A percentile compares a stretch with the other conserved stretches of the same genome.
Evolutionary conservation across 768 basidiomycete species (phyloP).

Genomic region (Brasilioporus rufonigricans): DNA sequence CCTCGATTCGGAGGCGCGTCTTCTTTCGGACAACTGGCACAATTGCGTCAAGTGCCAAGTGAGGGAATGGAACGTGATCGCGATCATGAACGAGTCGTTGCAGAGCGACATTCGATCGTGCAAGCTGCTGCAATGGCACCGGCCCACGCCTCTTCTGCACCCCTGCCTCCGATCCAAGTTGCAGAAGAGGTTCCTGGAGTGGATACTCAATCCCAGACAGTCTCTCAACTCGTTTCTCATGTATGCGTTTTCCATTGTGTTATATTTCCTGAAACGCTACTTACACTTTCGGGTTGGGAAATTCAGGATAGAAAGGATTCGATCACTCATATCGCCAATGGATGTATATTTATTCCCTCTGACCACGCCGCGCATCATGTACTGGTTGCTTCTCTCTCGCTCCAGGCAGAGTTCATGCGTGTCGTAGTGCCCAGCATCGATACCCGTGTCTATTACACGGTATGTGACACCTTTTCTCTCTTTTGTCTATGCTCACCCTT

Average conservation of each 20-base stretch:
- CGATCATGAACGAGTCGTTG: not conserved
- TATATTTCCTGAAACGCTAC: not conserved
- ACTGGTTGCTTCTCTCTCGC: conserved; percentile 21
- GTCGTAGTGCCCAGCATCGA: conserved; percentile 22
- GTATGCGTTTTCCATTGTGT: not conserved
- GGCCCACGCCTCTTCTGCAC: not conserved
- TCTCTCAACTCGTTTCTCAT: conserved; percentile 13
- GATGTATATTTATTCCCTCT: conserved; percentile 17
- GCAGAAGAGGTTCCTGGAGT: not conserved
- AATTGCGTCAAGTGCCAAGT: not conserved
- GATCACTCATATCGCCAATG: conserved; percentile 17
- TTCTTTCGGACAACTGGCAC: not conserved
- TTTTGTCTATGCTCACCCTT: not conserved
- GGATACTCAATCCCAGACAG: not conserved
- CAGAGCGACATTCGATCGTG: not conserved
- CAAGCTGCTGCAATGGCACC: not conserved
- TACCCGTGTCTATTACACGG: conserved; percentile 21
- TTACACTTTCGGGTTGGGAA: not conserved
- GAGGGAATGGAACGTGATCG: not conserved
- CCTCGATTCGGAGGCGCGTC: not conserved
- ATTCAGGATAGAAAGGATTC: conserved; percentile 17
- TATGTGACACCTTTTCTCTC: not conserved
- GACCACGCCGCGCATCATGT: conserved; percentile 12
- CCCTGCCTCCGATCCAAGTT: not conserved
- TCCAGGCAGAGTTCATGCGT: conserved; percentile 22